These are phyloP conservation scores for Plasmopara viticola DNA, from an alignment of 352 stramenopile genomes.

Conservation along the genomic window DNA sequence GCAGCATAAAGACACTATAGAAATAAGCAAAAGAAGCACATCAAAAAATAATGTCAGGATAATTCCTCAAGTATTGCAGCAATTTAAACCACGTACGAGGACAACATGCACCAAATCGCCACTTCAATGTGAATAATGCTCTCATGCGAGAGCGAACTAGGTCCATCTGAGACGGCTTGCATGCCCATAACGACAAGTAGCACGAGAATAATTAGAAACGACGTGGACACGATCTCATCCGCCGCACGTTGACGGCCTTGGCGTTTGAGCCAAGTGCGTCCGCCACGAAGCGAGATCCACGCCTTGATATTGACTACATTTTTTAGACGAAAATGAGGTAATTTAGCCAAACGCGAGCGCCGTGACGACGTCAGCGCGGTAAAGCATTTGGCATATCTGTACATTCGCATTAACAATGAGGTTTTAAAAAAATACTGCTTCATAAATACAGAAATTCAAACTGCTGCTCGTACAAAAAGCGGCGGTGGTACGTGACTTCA, in stretches of 20 bases:
- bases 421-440: slow-evolving; percentile 7
- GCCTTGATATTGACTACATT: slow-evolving; percentile 89
- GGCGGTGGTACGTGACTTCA: slow-evolving; percentile 81
- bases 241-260: slow-evolving; percentile 78
- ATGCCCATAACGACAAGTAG: slow-evolving; percentile 82
- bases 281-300: slow-evolving; percentile 83
- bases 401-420: slow-evolving; percentile 1
- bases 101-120: slow-evolving; percentile 81
- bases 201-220: slow-evolving; percentile 83
- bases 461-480: slow-evolving; percentile 49
- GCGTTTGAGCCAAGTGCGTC: slow-evolving; percentile 84
- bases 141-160: slow-evolving; percentile 39
- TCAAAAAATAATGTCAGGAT: too few species aligned
- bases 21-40: slow-evolving; percentile 6
- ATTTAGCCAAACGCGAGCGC: slow-evolving; percentile 70
- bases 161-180: slow-evolving; percentile 66
- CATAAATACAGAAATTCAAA: not conserved
- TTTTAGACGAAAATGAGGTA: slow-evolving; percentile 87
- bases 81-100: slow-evolving; percentile 34
- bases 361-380: slow-evolving; percentile 82
- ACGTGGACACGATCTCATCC: slow-evolving; percentile 86
- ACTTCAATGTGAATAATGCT: slow-evolving; percentile 82
- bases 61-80: not conserved
- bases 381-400: slow-evolving; percentile 85
- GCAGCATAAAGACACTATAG: slow-evolving; percentile 80